Conservation (phyloP, 768 basidiomycete species). For the Suillus luteus region DNA sequence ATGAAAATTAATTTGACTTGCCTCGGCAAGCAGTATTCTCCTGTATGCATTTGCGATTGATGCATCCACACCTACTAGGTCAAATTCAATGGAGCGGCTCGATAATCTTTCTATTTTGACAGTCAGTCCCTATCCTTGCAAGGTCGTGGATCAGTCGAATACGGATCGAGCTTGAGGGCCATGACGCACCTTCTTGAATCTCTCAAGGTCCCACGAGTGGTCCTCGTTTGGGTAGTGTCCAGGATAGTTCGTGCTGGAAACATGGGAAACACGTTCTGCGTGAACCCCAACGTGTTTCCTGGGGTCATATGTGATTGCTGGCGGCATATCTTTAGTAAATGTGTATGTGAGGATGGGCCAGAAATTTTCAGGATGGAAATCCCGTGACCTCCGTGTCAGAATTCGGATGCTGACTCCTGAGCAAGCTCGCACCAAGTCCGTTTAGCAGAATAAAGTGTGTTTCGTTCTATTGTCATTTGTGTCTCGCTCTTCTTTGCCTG, state of each 20-base stretch:
- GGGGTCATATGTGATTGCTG: constrained; percentile 34
- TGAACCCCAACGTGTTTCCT: constrained; percentile 65
- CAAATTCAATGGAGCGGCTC: constrained; percentile 86
- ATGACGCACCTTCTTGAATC: constrained; percentile 71
- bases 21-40: constrained; percentile 92
- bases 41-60: constrained; percentile 95
- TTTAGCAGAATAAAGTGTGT: no score
- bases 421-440: no score
- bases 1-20: constrained; percentile 35
- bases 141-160: constrained; percentile 14
- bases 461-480: no score
- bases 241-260: constrained; percentile 89
- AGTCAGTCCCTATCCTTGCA: constrained; percentile 60
- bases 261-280: constrained; percentile 72
- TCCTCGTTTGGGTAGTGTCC: constrained; percentile 87
- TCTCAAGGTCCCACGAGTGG: constrained; percentile 76
- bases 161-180: constrained; percentile 4
- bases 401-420: no score
- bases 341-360: background rate
- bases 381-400: background rate
- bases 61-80: constrained; percentile 93
- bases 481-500: no score
- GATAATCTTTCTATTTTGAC: constrained; percentile 81
- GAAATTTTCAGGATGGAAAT: background rate
- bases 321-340: background rate